A percentile compares a stretch with the other conserved stretches of the same genome.
Conservation (phyloP, 352 stramenopile genomes). For the Phytophthora europaea region DNA sequence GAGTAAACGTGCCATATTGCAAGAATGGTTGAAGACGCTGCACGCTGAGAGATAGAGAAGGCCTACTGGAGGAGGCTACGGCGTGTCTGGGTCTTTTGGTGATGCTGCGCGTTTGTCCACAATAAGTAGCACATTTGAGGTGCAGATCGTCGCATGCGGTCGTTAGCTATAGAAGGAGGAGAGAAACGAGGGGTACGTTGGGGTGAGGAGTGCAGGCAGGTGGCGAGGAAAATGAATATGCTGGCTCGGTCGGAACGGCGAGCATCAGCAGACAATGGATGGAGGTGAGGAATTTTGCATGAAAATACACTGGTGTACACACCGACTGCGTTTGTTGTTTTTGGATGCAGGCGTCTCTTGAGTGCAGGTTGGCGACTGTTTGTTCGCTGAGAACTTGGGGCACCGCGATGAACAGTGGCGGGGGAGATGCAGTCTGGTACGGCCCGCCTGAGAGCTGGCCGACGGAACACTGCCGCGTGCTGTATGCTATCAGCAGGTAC, state of each 20-base stretch:
- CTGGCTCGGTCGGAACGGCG: conserved; percentile 5
- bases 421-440: conserved; percentile 60
- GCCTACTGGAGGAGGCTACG: too few species aligned
- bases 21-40: too few species aligned
- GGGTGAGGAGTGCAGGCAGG: conserved; percentile 2
- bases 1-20: conserved; percentile 60
- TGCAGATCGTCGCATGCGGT: conserved; percentile 13
- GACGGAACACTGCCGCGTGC: conserved; percentile 95
- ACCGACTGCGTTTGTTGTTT: conserved; percentile 24
- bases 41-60: too few species aligned
- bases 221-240: conserved; percentile 24
- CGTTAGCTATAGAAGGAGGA: conserved; percentile 43
- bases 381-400: neutral
- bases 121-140: conserved; percentile 6
- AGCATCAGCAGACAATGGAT: conserved; percentile 5
- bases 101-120: conserved; percentile 6
- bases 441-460: conserved; percentile 70
- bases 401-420: conserved; percentile 4
- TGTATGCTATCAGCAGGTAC: conserved; percentile 97
- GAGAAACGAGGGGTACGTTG: neutral
- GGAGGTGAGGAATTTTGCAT: conserved; percentile 35
- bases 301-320: conserved; percentile 26
- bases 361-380: conserved; percentile 24
- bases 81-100: conserved; percentile 1
- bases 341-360: conserved; percentile 28